These are phyloP conservation scores for Pseudonitzschia multiseries DNA, from an alignment of 108 stramenopile genomes.

Conservation along the genomic window DNA sequence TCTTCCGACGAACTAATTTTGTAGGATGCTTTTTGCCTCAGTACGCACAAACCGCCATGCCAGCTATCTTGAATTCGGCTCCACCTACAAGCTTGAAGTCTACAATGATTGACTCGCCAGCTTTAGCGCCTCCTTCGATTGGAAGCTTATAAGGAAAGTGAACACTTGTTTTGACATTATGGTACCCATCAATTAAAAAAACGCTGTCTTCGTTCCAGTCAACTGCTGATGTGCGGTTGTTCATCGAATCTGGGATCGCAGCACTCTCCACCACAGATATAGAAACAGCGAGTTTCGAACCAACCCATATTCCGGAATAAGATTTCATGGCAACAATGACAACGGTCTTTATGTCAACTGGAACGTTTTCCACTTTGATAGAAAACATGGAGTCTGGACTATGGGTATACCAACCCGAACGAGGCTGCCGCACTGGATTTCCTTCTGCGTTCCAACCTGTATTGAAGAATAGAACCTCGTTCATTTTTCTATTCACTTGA, in stretches of 20 bases:
- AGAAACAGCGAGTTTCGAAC: constrained; percentile 4
- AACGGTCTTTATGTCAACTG: neutral
- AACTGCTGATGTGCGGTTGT: neutral
- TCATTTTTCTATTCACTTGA: neutral
- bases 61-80: constrained; percentile 38
- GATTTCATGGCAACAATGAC: constrained; percentile 4
- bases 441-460: constrained; percentile 3
- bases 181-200: constrained; percentile 33
- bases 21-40: too few species aligned
- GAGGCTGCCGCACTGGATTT: neutral
- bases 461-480: neutral
- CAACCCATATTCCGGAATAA: neutral
- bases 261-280: neutral
- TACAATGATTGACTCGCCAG: constrained; percentile 31
- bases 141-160: constrained; percentile 34
- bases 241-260: neutral
- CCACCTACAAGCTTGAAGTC: constrained; percentile 34
- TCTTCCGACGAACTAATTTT: too few species aligned
- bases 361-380: neutral
- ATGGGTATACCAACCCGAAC: constrained; percentile 1
- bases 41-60: constrained; percentile 37
- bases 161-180: constrained; percentile 34
- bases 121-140: constrained; percentile 27
- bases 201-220: neutral
- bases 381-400: neutral